These are phyloP conservation scores for Hamigera avellanea DNA, from an alignment of 495 filamentous ascomycete genomes.

Conservation along the genomic window DNA sequence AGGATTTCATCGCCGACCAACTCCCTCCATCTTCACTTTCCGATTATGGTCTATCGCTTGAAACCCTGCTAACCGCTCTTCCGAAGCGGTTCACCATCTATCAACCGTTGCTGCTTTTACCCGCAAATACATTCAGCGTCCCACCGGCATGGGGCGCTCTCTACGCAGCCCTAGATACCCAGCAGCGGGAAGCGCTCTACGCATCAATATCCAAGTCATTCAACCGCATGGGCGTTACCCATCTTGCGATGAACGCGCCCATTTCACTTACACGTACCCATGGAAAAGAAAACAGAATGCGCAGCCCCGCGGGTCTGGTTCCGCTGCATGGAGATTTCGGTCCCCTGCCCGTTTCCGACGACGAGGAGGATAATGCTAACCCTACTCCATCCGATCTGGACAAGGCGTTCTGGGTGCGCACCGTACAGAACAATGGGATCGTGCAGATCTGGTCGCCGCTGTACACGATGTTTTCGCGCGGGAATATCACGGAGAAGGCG, in stretches of 20 bases:
- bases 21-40: conserved; percentile 3
- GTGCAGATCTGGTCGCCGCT: conserved; percentile 76
- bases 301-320: conserved; percentile 50
- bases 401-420: conserved; percentile 59
- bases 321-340: conserved; percentile 62
- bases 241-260: conserved; percentile 63
- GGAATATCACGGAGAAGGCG: conserved; percentile 82
- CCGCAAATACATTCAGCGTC: conserved; percentile 43
- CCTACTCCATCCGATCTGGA: conserved; percentile 38
- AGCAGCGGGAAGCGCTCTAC: conserved; percentile 34
- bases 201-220: conserved; percentile 33
- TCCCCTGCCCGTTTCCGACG: not conserved
- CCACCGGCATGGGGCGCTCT: conserved; percentile 33
- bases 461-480: conserved; percentile 85
- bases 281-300: conserved; percentile 47
- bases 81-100: conserved; percentile 61
- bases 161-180: conserved; percentile 14
- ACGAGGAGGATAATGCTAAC: conserved; percentile 9
- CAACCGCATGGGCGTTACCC: conserved; percentile 38
- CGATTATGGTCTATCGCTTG: conserved; percentile 6
- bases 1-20: conserved; percentile 15
- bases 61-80: conserved; percentile 19
- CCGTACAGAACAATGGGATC: conserved; percentile 64
- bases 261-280: conserved; percentile 32
- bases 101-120: conserved; percentile 56